These are phyloP conservation scores for Aspergillus intermedius DNA, from an alignment of 2,329 filamentous ascomycete species.

Conservation along the genomic window DNA sequence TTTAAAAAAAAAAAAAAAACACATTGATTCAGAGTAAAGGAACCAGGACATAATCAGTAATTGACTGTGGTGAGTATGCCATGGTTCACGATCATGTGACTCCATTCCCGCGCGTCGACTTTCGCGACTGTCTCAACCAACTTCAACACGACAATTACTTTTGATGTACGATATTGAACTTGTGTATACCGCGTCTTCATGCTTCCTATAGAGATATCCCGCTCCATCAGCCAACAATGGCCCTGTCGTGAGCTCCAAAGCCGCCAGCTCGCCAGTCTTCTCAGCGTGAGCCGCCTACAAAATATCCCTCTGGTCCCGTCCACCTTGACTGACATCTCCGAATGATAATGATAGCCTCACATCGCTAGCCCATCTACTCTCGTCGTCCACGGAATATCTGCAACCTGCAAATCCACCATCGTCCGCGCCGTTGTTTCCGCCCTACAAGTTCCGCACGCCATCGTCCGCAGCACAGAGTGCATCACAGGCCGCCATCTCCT, in stretches of 20 bases:
- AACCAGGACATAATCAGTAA: neutral
- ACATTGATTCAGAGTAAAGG: no score
- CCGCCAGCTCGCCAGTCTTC: slow-evolving; percentile 34
- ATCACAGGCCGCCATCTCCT: slow-evolving; percentile 42
- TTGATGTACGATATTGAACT: neutral
- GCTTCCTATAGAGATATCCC: slow-evolving; percentile 28
- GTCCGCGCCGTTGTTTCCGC: slow-evolving; percentile 57
- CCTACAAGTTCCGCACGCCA: slow-evolving; percentile 43
- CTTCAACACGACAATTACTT: neutral
- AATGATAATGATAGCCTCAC: slow-evolving; percentile 18
- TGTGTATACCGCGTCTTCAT: slow-evolving; percentile 9
- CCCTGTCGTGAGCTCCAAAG: slow-evolving; percentile 40
- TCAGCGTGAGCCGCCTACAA: slow-evolving; percentile 28
- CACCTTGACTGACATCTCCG: neutral
- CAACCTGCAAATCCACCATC: slow-evolving; percentile 78
- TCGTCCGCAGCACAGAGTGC: slow-evolving; percentile 41
- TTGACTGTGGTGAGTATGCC: neutral
- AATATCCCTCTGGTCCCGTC: neutral
- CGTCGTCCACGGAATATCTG: slow-evolving; percentile 75
- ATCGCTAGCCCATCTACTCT: slow-evolving; percentile 66
- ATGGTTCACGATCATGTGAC: neutral
- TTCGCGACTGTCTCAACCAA: neutral
- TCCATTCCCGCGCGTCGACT: neutral
- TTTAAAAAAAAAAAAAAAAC: no score
- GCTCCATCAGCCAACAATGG: slow-evolving; percentile 35